Percentiles rank a stretch among this genome's conserved stretches.
Evolutionary conservation across 1,139 yeast species (phyloP).

Genomic region (Blastobotrys buckinghamii): DNA sequence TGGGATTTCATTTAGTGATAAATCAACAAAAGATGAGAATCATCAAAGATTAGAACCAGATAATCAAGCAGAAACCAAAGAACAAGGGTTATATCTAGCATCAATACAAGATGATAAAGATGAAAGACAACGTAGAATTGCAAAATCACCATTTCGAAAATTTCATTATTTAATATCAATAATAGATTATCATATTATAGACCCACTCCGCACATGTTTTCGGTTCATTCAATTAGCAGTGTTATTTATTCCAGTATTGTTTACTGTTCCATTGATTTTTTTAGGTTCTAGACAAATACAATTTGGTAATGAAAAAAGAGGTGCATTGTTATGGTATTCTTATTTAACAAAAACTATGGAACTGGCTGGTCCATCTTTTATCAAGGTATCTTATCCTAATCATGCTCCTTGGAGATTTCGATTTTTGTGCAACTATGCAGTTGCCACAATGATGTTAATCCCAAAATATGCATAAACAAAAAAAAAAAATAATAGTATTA

Average conservation of each 20-base stretch:
- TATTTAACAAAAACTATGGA: conserved; percentile 67
- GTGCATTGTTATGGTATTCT: conserved; percentile 67
- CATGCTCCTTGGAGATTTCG: conserved; percentile 14
- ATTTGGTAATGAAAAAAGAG: conserved; percentile 42
- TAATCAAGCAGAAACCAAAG: conserved; percentile 6
- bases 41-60: background rate
- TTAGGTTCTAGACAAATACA: conserved; percentile 45
- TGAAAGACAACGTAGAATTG: conserved; percentile 7
- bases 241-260: conserved; percentile 65
- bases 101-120: conserved; percentile 9
- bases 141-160: conserved; percentile 3
- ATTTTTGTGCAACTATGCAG: background rate
- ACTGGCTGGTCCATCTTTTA: conserved; percentile 88
- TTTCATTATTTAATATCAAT: conserved; percentile 3
- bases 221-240: conserved; percentile 63
- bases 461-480: background rate
- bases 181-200: conserved; percentile 36
- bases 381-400: conserved; percentile 44
- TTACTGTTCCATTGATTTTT: conserved; percentile 59
- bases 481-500: background rate
- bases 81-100: conserved; percentile 10
- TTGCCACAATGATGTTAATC: background rate
- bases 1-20: background rate
- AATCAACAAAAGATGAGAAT: background rate
- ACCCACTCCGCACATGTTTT: conserved; percentile 61